A percentile compares a stretch with the other conserved stretches of the same genome.
Evolutionary conservation across 768 basidiomycete genomes (phyloP).

Genomic region (Auriscalpium microsporum): DNA sequence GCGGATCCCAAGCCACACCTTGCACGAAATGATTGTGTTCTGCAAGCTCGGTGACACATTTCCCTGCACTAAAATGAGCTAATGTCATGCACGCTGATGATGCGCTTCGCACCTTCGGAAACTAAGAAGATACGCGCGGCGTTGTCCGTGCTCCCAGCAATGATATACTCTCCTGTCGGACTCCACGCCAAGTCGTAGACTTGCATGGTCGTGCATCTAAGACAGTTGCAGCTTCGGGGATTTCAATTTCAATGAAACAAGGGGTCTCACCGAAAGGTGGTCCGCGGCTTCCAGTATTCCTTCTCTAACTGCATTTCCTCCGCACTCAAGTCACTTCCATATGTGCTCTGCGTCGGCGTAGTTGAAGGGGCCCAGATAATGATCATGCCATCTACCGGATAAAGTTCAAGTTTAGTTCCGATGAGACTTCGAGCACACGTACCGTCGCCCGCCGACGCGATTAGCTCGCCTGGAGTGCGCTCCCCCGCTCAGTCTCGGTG

Average conservation of each 20-base stretch:
- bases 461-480: slow-evolving; percentile 56
- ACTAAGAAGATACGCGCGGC: slow-evolving; percentile 78
- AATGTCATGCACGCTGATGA: not conserved
- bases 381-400: slow-evolving; percentile 80
- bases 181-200: slow-evolving; percentile 99
- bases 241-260: not conserved
- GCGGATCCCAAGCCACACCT: slow-evolving; percentile 97
- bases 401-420: slow-evolving; percentile 6
- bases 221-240: not conserved
- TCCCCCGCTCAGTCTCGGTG: too few relatives aligned
- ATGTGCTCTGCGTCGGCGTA: slow-evolving; percentile 58
- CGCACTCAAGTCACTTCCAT: slow-evolving; percentile 71
- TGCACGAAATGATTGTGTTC: slow-evolving; percentile 97
- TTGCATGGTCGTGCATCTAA: slow-evolving; percentile 86
- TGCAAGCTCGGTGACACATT: slow-evolving; percentile 81
- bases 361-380: slow-evolving; percentile 89
- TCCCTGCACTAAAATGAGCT: slow-evolving; percentile 40
- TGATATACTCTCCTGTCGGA: slow-evolving; percentile 86
- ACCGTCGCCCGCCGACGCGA: slow-evolving; percentile 99
- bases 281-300: slow-evolving; percentile 90
- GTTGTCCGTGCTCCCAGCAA: slow-evolving; percentile 97
- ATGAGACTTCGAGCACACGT: slow-evolving; percentile 21
- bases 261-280: slow-evolving; percentile 62
- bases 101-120: slow-evolving; percentile 48
- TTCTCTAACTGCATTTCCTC: slow-evolving; percentile 87